phyloP scores from a whole-genome alignment of 2,329 filamentous ascomycete genomes.

The Pseudogymnoascus sp. region DNA sequence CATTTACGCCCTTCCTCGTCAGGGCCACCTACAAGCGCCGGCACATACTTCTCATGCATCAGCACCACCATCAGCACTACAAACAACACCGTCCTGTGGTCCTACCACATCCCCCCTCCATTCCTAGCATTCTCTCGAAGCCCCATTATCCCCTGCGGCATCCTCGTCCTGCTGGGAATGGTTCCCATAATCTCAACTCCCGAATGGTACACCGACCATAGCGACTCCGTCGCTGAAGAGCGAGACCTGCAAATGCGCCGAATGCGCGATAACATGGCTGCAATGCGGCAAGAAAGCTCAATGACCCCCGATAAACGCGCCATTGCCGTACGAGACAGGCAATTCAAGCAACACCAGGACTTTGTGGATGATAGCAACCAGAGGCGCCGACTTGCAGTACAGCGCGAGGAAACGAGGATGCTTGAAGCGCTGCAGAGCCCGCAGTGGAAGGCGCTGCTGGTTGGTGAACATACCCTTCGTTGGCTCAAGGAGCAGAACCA shows the following conservation, averaged over 20 bases:
- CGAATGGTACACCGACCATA: constrained; percentile 44
- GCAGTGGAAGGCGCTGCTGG: constrained; percentile 44
- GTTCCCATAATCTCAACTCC: constrained; percentile 47
- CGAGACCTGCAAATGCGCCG: constrained; percentile 34
- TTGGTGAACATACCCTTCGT: constrained; percentile 38
- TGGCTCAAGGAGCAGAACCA: constrained; percentile 36
- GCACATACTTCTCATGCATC: constrained; percentile 51
- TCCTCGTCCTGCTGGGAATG: constrained; percentile 48
- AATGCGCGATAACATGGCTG: constrained; percentile 36
- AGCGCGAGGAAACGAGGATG: constrained; percentile 40
- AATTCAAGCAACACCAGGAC: constrained; percentile 37
- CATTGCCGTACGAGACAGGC: constrained; percentile 36
- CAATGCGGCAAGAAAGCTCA: constrained; percentile 38
- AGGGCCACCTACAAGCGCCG: constrained; percentile 26
- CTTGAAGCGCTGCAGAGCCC: constrained; percentile 48
- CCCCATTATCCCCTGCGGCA: constrained; percentile 51
- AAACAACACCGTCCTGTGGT: constrained; percentile 52
- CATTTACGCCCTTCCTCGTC: constrained; percentile 18
- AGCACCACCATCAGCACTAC: constrained; percentile 50
- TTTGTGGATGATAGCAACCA: constrained; percentile 43
- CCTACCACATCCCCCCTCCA: constrained; percentile 50
- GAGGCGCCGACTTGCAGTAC: constrained; percentile 31
- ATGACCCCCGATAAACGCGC: constrained; percentile 39
- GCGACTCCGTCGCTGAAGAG: constrained; percentile 31
- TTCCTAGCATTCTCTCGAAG: constrained; percentile 45